Evolutionary conservation across 768 basidiomycete genomes (phyloP), one percentile per base, ranked within the genome.

Genomic region (Hemileccinum rubropunctum): DNA sequence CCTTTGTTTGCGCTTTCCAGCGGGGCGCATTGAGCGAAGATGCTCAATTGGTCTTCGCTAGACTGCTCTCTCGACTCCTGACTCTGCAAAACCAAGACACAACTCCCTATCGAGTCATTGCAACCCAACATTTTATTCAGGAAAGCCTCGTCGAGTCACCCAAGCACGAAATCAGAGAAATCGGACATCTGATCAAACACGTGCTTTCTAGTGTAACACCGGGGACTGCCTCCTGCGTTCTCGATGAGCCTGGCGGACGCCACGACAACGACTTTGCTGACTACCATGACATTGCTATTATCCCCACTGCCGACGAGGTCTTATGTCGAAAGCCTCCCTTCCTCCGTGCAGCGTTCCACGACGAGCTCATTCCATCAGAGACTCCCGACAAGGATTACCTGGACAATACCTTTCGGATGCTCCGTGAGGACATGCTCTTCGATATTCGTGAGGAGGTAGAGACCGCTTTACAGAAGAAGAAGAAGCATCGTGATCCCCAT

Each of bases 221-320:
- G 10, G 51, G 53, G 23, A 58, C 61, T 6, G 27, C 52, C 8
- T 47, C 53, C n/a, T n/a, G n/a, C 18, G 56, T 45, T 21, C 48
- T 47, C 39, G 51, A 57, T 33, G 63, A 63, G 3, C 79, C 84
- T 1, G 85, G 85, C 0, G 86, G 84, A 2, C 73, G 86, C 1
- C 86, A 87, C 48, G 83, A 85, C 58, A 88, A 88, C 40, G 85
- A 87, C 57, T 78, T 78, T 48, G 59, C 59, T 5, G 74, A 86
- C 52, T 86, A 82, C 54, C 74, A 75, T 6, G 49, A 76, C 21
- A 81, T 87, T 17, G 62, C 76, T 12, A 81, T 87, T 42, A 67
- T 83, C 4, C 86, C 86, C 2, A 84, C 84, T 3, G 73, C 78
- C 0, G 78, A 80, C 36, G 85, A 87, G 58, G 68, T 86, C 11